Evolutionary conservation across 768 basidiomycete species (phyloP).

Genomic region (Tulasnella sp.): DNA sequence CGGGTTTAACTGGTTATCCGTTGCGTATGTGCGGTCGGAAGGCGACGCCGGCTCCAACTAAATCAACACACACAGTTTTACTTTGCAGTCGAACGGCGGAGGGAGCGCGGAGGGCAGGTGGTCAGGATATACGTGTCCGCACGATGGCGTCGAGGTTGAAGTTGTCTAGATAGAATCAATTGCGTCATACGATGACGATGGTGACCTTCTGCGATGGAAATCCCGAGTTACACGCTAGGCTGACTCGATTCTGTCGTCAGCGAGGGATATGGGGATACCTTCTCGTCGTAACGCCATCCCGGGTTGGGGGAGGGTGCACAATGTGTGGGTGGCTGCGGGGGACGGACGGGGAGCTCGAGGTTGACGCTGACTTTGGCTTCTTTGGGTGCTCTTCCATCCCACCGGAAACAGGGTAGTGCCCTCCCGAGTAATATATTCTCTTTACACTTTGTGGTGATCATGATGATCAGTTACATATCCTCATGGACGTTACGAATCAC

Average conservation of each 20-base stretch:
- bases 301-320: not conserved
- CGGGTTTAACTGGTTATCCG: not conserved
- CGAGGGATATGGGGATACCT: not conserved
- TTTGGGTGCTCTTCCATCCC: not conserved
- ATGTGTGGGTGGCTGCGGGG: not conserved
- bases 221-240: too few species aligned
- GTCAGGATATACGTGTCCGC: not conserved
- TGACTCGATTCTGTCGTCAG: too few species aligned
- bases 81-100: not conserved
- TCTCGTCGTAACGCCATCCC: not conserved
- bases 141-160: not conserved
- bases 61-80: not conserved
- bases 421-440: too few species aligned
- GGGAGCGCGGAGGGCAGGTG: not conserved
- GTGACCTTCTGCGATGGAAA: too few species aligned
- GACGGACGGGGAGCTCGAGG: not conserved
- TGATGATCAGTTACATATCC: too few species aligned
- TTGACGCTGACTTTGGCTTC: not conserved
- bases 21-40: not conserved
- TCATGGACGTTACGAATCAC: too few species aligned
- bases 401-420: not conserved
- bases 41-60: not conserved
- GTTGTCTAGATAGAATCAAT: too few species aligned
- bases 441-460: too few species aligned
- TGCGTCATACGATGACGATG: too few species aligned